Conservation (phyloP, 1,284 basidiomycete species). For the Tranzscheliella williamsii region DNA sequence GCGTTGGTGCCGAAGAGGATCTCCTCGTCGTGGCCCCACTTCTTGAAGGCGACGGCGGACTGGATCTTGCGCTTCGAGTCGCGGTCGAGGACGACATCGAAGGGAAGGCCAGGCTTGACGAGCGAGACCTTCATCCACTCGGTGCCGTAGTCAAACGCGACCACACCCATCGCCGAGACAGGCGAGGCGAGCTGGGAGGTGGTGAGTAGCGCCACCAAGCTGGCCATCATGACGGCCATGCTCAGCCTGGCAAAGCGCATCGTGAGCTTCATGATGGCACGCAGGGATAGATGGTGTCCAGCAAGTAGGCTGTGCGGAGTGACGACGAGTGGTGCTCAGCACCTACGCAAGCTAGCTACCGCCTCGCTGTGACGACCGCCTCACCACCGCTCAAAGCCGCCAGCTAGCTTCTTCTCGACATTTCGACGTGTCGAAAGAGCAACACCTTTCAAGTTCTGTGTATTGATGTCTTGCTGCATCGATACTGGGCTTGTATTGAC, state of each 20-base stretch:
- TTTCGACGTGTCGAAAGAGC: neutral
- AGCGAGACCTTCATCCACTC: slow-evolving; percentile 77
- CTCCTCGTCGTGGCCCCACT: slow-evolving; percentile 64
- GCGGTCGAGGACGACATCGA: slow-evolving; percentile 93
- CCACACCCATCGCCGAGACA: slow-evolving; percentile 51
- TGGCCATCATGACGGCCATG: neutral
- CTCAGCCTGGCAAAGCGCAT: neutral
- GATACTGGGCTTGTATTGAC: too few species aligned
- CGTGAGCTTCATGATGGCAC: slow-evolving; percentile 1
- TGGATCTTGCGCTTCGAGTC: slow-evolving; percentile 96
- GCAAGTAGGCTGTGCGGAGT: neutral
- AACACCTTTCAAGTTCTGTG: too few species aligned
- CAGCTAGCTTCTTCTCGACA: neutral
- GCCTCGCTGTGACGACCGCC: neutral
- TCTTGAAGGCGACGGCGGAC: slow-evolving; percentile 67
- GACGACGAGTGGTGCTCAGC: neutral
- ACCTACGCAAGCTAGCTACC: neutral
- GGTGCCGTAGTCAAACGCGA: slow-evolving; percentile 60
- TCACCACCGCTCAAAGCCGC: neutral
- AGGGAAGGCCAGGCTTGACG: slow-evolving; percentile 92
- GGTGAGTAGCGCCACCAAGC: slow-evolving; percentile 2
- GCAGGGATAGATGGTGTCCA: neutral
- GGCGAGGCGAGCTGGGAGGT: slow-evolving; percentile 3
- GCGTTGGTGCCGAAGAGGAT: slow-evolving; percentile 86
- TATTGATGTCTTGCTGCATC: too few species aligned